These are phyloP conservation scores for Trypanosoma brucei DNA, from an alignment of 208 protist species.

Conservation along the genomic window DNA sequence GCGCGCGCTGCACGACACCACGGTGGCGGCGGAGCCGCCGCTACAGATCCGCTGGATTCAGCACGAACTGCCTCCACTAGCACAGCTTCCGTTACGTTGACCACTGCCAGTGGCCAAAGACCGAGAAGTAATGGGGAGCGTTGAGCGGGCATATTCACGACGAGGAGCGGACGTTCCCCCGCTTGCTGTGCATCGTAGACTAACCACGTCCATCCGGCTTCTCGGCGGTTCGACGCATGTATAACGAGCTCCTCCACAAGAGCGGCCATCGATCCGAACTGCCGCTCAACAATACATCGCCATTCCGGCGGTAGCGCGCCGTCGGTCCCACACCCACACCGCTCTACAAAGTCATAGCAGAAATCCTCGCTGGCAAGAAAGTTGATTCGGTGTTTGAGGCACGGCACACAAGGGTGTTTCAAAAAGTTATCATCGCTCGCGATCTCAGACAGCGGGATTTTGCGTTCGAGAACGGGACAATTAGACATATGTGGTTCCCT, in stretches of 20 bases:
- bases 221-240: constrained; percentile 33
- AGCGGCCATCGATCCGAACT: constrained; percentile 35
- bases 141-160: constrained; percentile 45
- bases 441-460: constrained; percentile 41
- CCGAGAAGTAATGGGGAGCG: constrained; percentile 53
- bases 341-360: constrained; percentile 43
- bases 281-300: constrained; percentile 17
- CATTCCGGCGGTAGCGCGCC: constrained; percentile 25
- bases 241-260: constrained; percentile 33
- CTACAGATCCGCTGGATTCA: neutral
- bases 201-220: constrained; percentile 63
- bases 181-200: constrained; percentile 34
- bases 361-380: constrained; percentile 71
- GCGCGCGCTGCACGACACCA: constrained; percentile 72
- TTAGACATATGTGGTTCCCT: constrained; percentile 20
- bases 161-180: constrained; percentile 17
- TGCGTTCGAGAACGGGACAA: constrained; percentile 50
- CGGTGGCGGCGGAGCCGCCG: constrained; percentile 13
- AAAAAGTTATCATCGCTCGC: constrained; percentile 39
- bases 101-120: constrained; percentile 76
- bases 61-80: constrained; percentile 28
- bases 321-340: constrained; percentile 17
- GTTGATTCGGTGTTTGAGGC: constrained; percentile 54
- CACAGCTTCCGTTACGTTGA: constrained; percentile 55
- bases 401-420: constrained; percentile 44